Evolutionary conservation across 2,329 filamentous ascomycete genomes (phyloP).

Genomic region (Boeremia lycopersici): DNA sequence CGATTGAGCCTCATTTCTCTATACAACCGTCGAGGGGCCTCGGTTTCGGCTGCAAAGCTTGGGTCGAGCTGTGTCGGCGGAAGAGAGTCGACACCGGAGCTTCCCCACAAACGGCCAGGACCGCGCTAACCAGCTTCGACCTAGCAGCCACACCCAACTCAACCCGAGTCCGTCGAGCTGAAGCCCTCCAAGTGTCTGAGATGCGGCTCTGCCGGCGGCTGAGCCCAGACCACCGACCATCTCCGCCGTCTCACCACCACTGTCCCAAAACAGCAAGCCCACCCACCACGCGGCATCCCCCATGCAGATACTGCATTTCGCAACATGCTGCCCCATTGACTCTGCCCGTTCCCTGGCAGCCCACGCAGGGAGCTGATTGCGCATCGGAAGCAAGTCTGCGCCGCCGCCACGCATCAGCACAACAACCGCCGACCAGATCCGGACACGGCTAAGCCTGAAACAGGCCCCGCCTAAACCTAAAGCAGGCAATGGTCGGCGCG

Average conservation of each 20-base stretch:
- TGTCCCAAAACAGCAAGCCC: not conserved
- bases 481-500: constrained; percentile 10
- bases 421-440: too few relatives aligned
- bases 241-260: not conserved
- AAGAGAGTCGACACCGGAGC: constrained; percentile 6
- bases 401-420: too few relatives aligned
- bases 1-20: not conserved
- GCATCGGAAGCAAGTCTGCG: too few relatives aligned
- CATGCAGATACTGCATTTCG: not conserved
- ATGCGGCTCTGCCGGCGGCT: not conserved
- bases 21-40: not conserved
- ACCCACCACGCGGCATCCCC: not conserved
- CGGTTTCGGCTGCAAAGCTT: not conserved
- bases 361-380: too few relatives aligned
- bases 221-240: not conserved
- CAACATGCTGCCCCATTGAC: not conserved
- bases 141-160: not conserved
- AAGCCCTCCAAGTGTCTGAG: not conserved
- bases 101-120: not conserved
- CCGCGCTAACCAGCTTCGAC: not conserved
- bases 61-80: not conserved
- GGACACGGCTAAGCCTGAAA: not conserved
- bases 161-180: not conserved
- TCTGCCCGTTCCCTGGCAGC: not conserved
- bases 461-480: not conserved